Base-by-base conservation (phyloP, 2,329 filamentous ascomycete species). In the Pseudogymnoascus sp. region DNA sequence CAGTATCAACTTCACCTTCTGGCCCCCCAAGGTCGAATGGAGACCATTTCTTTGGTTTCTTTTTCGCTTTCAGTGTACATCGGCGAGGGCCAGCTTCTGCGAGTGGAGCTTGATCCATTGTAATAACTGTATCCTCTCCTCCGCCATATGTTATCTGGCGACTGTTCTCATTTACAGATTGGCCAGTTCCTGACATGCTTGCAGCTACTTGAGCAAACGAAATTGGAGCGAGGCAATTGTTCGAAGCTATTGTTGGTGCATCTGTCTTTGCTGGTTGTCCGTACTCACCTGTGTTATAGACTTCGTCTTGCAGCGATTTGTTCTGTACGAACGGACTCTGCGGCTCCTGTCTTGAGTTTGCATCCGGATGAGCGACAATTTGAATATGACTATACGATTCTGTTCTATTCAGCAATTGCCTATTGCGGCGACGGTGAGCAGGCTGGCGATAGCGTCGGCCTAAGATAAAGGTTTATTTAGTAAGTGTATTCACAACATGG, bases 341-440 rank as follows among this genome's bases (percentile, higher is more conserved):
- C 18, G 29, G 48, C 48, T 35, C 29, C 29, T 55, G 48, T 55
- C 48, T 21, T 55, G 29, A 35, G 48, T 33, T 33, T 18, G 29
- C 48, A 33, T 35, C 48, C 15, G 48, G 48, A 55, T 33, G 29
- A 21, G 48, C 48, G 48, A 55, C 29, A 21, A 55, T 29, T 33
- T 55, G 48, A 21, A 55, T 55, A 55, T 55, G 48, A 35, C 48
- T 55, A 55, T 33, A 55, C 48, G 48, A 55, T 12, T 55, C 48
- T 35, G 48, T 31, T 55, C n/a, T 55, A 10, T 55, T 33, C n/a
- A 55, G 45, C 48, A n/a, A 55, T 35, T n/a, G 48, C 9, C 7
- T 15, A 55, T 33, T 55, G 18, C 48, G 48, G 29, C 29, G 48
- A 55, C 29, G 48, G 48, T 33, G 31, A 55, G 27, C 27, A 55